Evolutionary conservation across 371 early-diverging fungal species (phyloP).

Genomic region (Vairimorpha apis): DNA sequence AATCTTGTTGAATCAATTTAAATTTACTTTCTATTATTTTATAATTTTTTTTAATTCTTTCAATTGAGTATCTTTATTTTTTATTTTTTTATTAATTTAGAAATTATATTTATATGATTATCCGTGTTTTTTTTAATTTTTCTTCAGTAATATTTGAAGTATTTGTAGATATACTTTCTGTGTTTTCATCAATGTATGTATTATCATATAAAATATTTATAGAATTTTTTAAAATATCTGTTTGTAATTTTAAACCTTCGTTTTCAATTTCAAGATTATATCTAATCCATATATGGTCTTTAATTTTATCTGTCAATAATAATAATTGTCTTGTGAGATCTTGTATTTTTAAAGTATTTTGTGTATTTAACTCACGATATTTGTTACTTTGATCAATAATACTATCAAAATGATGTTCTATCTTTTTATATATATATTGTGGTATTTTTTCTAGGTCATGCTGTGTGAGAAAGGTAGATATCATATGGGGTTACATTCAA

Average conservation of each 20-base stretch:
- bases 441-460: conserved; percentile 3
- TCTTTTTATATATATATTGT: background rate
- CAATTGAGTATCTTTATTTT: no score
- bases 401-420: background rate
- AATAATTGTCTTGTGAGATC: background rate
- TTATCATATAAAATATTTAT: background rate
- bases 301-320: background rate
- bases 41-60: no score
- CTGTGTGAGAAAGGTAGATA: background rate
- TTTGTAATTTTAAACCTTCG: background rate
- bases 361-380: background rate
- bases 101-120: no score
- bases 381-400: background rate
- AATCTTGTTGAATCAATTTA: no score
- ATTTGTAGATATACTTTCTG: no score
- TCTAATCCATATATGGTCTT: background rate
- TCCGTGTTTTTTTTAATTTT: no score
- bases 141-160: no score
- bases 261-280: background rate
- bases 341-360: background rate
- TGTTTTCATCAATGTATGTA: background rate
- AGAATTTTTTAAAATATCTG: background rate
- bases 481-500: no score
- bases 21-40: no score
- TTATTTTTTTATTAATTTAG: no score